Base-by-base conservation (phyloP, 139 green algal species). In the Chlorella sp. region DNA sequence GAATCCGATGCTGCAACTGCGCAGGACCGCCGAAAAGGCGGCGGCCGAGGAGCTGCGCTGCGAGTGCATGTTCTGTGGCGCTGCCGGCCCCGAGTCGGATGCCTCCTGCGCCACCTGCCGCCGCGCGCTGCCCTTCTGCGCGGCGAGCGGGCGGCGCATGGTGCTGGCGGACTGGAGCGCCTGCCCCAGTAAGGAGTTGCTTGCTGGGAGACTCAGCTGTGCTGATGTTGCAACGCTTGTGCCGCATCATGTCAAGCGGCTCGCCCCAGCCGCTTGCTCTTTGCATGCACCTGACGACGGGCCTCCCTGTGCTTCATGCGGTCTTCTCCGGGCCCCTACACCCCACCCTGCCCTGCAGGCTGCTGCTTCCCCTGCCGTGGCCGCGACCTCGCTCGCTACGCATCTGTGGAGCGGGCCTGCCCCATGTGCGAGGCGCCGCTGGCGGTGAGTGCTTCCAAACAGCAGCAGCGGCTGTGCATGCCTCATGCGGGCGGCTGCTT, bases 61-160 rank as follows among this genome's bases (percentile, higher is more conserved):
- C 47, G 80, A 91, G 34, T 97, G 94, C 88, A 88, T 90, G 25
- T 93, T 91, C 81, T 97, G 94, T 85, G 83, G 85, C 51, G 89
- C 91, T 63, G 70, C 84, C 3, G 93, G 93, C 25, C 90, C 91
- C 15, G 93, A 95, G 70, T 91, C 82, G 3, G 87, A 92, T 71
- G 82, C 95, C 80, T 80, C 92, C 71, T 96, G 93, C 80, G 64
- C 91, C 30, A 87, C 87, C 70, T 96, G 94, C 88, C 87, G 91
- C 72, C 89, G 90, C 80, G 84, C 90, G 47, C 91, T 95, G 65
- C 90, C 91, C 51, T 95, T 93, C 75, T 94, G 95, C 88, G 85
- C 94, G 26, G 92, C 94, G 32, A 94, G 89, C 34, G 91, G 94
- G 62, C 93, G 92, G 81, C 93, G 93, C 70, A 94, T 96, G 90